Evolutionary conservation across 2,329 filamentous ascomycete genomes (phyloP).

Genomic region (Fulvia fulva): DNA sequence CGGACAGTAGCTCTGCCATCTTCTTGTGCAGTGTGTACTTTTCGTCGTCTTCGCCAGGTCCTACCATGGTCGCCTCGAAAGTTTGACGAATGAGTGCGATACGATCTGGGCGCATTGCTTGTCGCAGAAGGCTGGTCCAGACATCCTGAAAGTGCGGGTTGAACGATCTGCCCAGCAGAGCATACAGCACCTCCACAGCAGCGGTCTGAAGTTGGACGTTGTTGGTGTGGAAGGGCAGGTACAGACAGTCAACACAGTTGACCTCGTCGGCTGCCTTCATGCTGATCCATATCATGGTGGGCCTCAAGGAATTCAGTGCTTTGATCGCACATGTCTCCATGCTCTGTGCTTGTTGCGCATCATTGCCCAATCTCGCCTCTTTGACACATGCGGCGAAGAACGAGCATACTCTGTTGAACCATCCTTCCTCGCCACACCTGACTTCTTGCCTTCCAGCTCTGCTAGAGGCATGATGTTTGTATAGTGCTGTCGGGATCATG

Average conservation of each 20-base stretch:
- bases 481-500: constrained; percentile 74
- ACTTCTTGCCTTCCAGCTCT: constrained; percentile 66
- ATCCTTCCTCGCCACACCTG: constrained; percentile 77
- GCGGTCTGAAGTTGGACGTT: constrained; percentile 72
- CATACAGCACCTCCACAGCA: constrained; percentile 35
- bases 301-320: constrained; percentile 70
- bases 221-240: constrained; percentile 64
- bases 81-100: constrained; percentile 30
- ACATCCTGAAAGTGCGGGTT: constrained; percentile 66
- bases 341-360: constrained; percentile 58
- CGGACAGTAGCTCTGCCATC: constrained; percentile 87
- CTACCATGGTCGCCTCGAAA: constrained; percentile 26
- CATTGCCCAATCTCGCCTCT: constrained; percentile 33
- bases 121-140: constrained; percentile 29
- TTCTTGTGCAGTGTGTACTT: constrained; percentile 93
- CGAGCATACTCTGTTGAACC: constrained; percentile 72
- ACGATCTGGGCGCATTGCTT: constrained; percentile 28
- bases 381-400: constrained; percentile 71
- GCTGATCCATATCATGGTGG: constrained; percentile 81
- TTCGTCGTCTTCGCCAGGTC: constrained; percentile 74
- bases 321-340: constrained; percentile 61
- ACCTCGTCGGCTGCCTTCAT: constrained; percentile 73
- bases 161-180: constrained; percentile 39
- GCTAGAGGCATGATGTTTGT: constrained; percentile 60
- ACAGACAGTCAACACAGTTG: constrained; percentile 66